Evolutionary conservation across 768 basidiomycete species (phyloP).

Genomic region (Chalciporus sphaerocephalus): DNA sequence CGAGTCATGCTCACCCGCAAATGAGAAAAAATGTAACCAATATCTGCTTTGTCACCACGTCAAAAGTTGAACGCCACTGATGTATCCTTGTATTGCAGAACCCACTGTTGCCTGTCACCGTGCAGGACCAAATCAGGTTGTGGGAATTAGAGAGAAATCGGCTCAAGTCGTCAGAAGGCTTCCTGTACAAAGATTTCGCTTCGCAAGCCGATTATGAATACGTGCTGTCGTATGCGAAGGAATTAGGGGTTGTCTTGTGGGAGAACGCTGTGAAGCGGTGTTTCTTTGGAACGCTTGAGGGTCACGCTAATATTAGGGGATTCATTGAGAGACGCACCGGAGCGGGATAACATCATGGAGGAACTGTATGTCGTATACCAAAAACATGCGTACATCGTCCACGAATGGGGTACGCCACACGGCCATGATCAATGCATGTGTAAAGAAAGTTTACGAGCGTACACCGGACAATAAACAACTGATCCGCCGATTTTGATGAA

Average conservation of each 20-base stretch:
- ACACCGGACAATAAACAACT: neutral
- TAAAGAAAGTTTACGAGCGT: neutral
- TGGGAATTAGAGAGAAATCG: constrained; percentile 97
- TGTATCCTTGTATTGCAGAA: constrained; percentile 47
- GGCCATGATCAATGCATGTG: constrained; percentile 13
- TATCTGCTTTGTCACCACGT: constrained; percentile 5
- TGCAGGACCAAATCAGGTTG: constrained; percentile 94
- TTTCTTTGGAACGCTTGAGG: constrained; percentile 79
- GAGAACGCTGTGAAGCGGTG: constrained; percentile 68
- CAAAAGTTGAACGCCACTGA: constrained; percentile 4
- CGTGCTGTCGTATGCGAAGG: constrained; percentile 79
- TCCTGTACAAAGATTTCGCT: constrained; percentile 83
- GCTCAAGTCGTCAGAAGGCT: constrained; percentile 83
- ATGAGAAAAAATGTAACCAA: constrained; percentile 88
- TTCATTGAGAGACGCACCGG: constrained; percentile 73
- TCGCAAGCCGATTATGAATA: constrained; percentile 85
- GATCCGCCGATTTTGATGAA: neutral
- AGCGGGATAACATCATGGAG: constrained; percentile 22
- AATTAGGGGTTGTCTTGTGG: constrained; percentile 80
- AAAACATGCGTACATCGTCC: neutral
- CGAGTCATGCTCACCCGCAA: constrained; percentile 93
- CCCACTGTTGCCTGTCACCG: constrained; percentile 91
- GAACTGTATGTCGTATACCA: neutral
- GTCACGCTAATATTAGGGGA: constrained; percentile 71
- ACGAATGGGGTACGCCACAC: neutral